Evolutionary conservation across 768 basidiomycete species (phyloP), one percentile per base, ranked within the genome.

Genomic region (Tulasnella sp.): DNA sequence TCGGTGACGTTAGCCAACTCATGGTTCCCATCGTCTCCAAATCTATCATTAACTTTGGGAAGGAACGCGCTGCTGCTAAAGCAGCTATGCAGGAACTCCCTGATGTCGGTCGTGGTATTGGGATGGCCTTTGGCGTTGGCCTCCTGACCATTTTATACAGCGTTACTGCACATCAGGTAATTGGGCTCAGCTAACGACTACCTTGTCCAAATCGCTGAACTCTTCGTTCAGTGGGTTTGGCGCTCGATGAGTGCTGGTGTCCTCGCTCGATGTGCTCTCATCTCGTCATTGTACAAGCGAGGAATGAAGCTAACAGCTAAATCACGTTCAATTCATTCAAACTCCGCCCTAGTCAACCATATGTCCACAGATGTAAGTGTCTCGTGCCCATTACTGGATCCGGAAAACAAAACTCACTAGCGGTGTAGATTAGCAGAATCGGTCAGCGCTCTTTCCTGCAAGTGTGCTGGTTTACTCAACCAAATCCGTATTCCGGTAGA

Each of bases 261-360:
- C 3, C 85, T 93, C 36, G 88, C 89, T 0, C 88, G 93, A 79
- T 89, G 89, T 0, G 90, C 92, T 16, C 86, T 95, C 38, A 93
- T 92, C 74, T 88, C 89, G 58, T 90, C 90, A 0, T 89, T 94
- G 31, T 95, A 93, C 85, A 89, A 91, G 81, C 90, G 92, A 74
- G 89, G 90, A 5, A 88, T 94, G 46, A 85, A 86, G 44, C 86
- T 95, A 39, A 91, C 91, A 1, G 91, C 91, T 7, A 92, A 91
- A 84, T 89, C 92, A 14, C 87, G 93, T 74, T 89, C 89, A 19
- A 87, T 87, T 40, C 87, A 92, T 73, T 88, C 91, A 2, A 94
- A 93, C 82, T 86, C 88, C 39, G 88, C 87, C 79, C 85, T 92
- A 27, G 87, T 91, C 36, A 91, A 90, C 81, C 90, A 90, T 82